Evolutionary conservation across 371 early-diverging fungal genomes (phyloP).

Genomic region (Mortierella sp.): DNA sequence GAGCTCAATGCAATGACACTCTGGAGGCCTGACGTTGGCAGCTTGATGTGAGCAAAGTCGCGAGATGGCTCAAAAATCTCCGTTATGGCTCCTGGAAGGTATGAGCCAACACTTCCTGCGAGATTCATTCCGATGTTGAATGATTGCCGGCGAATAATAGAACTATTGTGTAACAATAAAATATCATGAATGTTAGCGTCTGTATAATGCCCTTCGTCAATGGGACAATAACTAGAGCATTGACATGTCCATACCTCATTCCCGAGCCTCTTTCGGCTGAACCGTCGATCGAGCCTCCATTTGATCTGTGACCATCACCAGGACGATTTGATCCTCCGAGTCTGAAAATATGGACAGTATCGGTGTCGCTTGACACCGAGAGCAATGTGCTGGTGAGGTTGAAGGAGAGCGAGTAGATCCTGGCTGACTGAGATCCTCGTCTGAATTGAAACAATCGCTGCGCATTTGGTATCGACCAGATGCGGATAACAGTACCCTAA

Average conservation of each 20-base stretch:
- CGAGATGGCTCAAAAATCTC: constrained; percentile 96
- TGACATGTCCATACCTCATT: constrained; percentile 23
- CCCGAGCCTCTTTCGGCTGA: constrained; percentile 19
- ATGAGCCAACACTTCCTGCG: constrained; percentile 85
- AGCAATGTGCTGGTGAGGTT: constrained; percentile 85
- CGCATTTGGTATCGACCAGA: constrained; percentile 91
- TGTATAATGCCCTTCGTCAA: background rate
- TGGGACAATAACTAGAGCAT: no score
- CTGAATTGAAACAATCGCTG: constrained; percentile 95
- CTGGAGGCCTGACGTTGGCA: constrained; percentile 86
- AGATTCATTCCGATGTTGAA: constrained; percentile 70
- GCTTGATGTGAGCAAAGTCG: constrained; percentile 93
- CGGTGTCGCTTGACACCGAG: constrained; percentile 92
- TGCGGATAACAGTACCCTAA: constrained; percentile 96
- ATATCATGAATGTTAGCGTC: background rate
- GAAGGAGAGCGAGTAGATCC: constrained; percentile 93
- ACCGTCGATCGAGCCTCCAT: constrained; percentile 35
- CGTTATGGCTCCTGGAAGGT: constrained; percentile 88
- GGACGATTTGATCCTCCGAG: constrained; percentile 59
- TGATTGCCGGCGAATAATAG: constrained; percentile 71
- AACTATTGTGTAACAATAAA: constrained; percentile 10
- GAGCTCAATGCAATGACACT: constrained; percentile 87
- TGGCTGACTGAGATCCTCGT: constrained; percentile 92
- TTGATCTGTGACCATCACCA: constrained; percentile 23
- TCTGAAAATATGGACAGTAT: constrained; percentile 98